Evolutionary conservation across 257 asterid species (phyloP).

Genomic region (Buddleja alternifolia): DNA sequence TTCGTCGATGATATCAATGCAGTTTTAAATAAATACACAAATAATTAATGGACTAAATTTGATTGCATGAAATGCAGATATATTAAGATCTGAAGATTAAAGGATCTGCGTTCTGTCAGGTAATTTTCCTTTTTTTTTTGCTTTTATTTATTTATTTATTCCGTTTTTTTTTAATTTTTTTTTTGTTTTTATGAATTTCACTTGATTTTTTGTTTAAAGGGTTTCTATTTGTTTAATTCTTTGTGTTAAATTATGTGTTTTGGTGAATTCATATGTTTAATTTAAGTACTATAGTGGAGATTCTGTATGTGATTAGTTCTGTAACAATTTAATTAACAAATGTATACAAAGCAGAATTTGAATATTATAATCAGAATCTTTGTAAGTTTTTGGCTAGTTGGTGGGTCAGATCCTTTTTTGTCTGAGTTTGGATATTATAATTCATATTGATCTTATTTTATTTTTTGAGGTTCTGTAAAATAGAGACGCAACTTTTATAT

Average conservation of each 20-base stretch:
- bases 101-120: slow-evolving; percentile 44
- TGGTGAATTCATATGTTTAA: background rate
- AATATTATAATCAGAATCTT: slow-evolving; percentile 23
- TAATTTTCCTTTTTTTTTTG: slow-evolving; percentile 13
- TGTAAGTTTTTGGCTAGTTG: slow-evolving; percentile 27
- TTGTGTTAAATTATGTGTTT: background rate
- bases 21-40: slow-evolving; percentile 37
- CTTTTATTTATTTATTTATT: slow-evolving; percentile 11
- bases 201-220: slow-evolving; percentile 21
- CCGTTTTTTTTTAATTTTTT: slow-evolving; percentile 11
- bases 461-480: background rate
- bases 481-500: background rate
- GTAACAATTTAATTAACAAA: background rate
- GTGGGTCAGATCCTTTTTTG: slow-evolving; percentile 35
- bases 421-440: slow-evolving; percentile 21
- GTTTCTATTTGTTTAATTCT: slow-evolving; percentile 12
- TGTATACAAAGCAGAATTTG: slow-evolving; percentile 25
- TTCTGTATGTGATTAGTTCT: slow-evolving; percentile 23
- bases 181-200: background rate
- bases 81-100: slow-evolving; percentile 64
- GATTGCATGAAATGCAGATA: slow-evolving; percentile 52
- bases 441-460: background rate
- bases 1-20: slow-evolving; percentile 57
- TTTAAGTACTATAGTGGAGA: slow-evolving; percentile 5
- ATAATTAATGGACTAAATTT: slow-evolving; percentile 30